Conservation (phyloP, 768 basidiomycete species). For the Xanthoconium stramineum region DNA sequence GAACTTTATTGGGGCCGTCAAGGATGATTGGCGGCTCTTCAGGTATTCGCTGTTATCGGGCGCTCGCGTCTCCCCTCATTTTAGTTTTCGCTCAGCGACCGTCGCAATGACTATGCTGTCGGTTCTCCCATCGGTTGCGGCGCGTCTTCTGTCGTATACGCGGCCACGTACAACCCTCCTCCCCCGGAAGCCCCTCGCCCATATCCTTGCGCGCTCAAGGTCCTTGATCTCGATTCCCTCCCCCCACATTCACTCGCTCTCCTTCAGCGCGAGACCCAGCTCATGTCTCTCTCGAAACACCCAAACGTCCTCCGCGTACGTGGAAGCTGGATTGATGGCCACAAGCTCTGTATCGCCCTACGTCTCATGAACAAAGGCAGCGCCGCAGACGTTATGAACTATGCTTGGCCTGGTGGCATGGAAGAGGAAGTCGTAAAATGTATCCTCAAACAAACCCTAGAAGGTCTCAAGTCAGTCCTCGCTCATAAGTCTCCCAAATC, state of each 20-base stretch:
- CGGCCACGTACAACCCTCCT: slow-evolving; percentile 60
- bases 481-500: not conserved
- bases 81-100: slow-evolving; percentile 46
- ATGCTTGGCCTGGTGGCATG: slow-evolving; percentile 85
- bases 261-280: slow-evolving; percentile 79
- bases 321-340: slow-evolving; percentile 83
- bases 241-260: slow-evolving; percentile 68
- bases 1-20: slow-evolving; percentile 73
- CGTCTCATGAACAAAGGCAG: slow-evolving; percentile 90
- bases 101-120: slow-evolving; percentile 67
- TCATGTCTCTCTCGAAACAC: slow-evolving; percentile 91
- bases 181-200: slow-evolving; percentile 33
- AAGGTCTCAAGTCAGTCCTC: slow-evolving; percentile 77
- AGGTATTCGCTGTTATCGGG: slow-evolving; percentile 43
- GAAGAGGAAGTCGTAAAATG: slow-evolving; percentile 86
- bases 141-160: slow-evolving; percentile 87
- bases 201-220: slow-evolving; percentile 79
- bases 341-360: slow-evolving; percentile 81
- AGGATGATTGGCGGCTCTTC: slow-evolving; percentile 81
- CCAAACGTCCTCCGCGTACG: slow-evolving; percentile 92
- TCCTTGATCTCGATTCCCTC: slow-evolving; percentile 81
- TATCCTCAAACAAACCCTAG: slow-evolving; percentile 78
- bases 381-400: slow-evolving; percentile 79
- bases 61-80: not conserved
- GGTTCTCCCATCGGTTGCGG: slow-evolving; percentile 85